A percentile compares a stretch with the other conserved stretches of the same genome.
Evolutionary conservation across 139 green algal genomes (phyloP).

Genomic region (Chlamydomonas incerta): DNA sequence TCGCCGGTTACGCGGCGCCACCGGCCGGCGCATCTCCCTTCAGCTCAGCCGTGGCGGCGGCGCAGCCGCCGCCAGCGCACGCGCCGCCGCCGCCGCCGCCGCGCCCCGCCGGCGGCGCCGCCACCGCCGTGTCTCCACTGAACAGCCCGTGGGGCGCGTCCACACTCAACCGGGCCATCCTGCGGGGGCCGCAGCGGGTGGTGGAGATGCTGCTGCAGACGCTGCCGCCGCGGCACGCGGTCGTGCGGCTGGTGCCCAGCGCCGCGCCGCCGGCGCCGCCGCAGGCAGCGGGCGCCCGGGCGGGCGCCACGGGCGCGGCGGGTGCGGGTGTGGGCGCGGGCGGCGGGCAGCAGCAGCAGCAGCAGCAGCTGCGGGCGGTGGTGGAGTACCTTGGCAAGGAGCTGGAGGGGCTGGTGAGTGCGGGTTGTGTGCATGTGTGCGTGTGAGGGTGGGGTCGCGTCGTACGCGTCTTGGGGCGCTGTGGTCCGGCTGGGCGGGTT

Average conservation of each 20-base stretch:
- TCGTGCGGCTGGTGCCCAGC: not conserved
- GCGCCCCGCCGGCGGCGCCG: not conserved
- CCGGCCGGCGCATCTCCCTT: no score
- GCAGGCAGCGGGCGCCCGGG: not conserved
- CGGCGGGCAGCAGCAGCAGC: not conserved
- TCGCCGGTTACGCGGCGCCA: no score
- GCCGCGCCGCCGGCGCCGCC: not conserved
- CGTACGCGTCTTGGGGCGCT: no score
- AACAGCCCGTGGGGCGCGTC: not conserved
- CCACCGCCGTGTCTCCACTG: not conserved
- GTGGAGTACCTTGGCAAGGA: not conserved
- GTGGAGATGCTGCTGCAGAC: not conserved
- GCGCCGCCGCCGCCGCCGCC: not conserved
- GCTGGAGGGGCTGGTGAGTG: slow-evolving; percentile 4
- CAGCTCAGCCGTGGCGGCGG: no score
- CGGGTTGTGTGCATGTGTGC: not conserved
- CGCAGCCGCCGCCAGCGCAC: not conserved
- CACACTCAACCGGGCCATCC: not conserved
- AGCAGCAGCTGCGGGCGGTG: slow-evolving; percentile 11
- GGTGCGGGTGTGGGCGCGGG: not conserved
- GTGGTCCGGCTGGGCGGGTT: no score
- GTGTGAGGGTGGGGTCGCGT: no score
- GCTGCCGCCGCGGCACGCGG: not conserved
- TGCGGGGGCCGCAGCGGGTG: not conserved
- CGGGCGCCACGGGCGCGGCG: not conserved